Base-by-base conservation (phyloP, 768 basidiomycete genomes). In the Suillus cothurnatus region DNA sequence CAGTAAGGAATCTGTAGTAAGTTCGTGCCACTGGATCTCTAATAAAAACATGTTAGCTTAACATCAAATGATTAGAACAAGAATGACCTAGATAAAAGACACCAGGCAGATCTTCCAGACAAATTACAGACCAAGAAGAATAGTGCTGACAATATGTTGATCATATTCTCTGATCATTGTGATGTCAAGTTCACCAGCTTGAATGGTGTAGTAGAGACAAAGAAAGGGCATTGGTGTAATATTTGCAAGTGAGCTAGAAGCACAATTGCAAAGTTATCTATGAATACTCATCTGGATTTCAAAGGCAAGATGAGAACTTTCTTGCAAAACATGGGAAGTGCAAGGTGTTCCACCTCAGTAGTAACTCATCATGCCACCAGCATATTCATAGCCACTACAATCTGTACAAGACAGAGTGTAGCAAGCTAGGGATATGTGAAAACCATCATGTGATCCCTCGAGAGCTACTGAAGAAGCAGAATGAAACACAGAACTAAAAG, bases 261-360 rank as follows among this genome's bases (percentile, higher is more conserved):
- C 26, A 28, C 8, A 55, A n/a, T 55, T 8, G 26, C 32, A 28
- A 12, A 55, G 26, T 34, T 34, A 34, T 34, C 8, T 34, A 55
- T 43, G 15, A 41, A 49, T 19, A 61, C 45, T 61, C 21, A 61
- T 43, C 43, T 19, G 12, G 17, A 31, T 61, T 43, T 49, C 19
- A 14, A 17, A 63, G 62, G 31, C 36, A 41, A 8, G 53, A 63
- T 36, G 41, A 57, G 38, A 38, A 26, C 6, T 63, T 49, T 34
- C 15, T 63, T 6, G 21, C 6, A 31, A 15, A 56, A 19, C 15
- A 39, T 4, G 53, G 62, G 15, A 63, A 17, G 34, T n/a, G 39
- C 19, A 56, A 56, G 38, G 62, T 41, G 11, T 63, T 63, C 28
- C 62, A 63, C 39, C 49, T 63, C 32, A n/a, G 62, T 12, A 12